A percentile compares a stretch with the other conserved stretches of the same genome.
Conservation (phyloP, 441 rosid species). For the Adansonia gregorii region DNA sequence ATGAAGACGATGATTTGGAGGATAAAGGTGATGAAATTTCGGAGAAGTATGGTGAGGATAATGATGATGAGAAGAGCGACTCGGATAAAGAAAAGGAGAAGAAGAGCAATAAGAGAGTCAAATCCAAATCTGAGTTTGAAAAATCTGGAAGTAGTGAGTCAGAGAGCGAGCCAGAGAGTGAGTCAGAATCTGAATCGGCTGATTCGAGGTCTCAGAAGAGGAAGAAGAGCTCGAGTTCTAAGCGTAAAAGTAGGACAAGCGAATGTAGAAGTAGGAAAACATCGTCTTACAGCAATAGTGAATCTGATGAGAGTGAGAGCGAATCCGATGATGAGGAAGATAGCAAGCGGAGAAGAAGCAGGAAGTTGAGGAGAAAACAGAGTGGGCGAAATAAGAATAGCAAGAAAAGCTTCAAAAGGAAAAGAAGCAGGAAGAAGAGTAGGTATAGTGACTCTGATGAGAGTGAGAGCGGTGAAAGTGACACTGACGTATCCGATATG, state of each 20-base stretch:
- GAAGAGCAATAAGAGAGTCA: background rate
- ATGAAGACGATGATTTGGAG: constrained; percentile 49
- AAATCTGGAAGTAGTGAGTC: constrained; percentile 14
- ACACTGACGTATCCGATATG: constrained; percentile 45
- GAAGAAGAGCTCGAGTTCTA: constrained; percentile 47
- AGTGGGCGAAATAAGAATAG: constrained; percentile 40
- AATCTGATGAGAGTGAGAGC: constrained; percentile 48
- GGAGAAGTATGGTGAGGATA: constrained; percentile 34
- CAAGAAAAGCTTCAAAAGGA: constrained; percentile 36
- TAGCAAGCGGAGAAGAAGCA: constrained; percentile 46
- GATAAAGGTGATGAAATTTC: constrained; percentile 45
- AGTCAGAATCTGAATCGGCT: constrained; percentile 50
- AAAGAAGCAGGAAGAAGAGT: constrained; percentile 42
- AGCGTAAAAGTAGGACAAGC: constrained; percentile 36
- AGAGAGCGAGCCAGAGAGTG: constrained; percentile 14
- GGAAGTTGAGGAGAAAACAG: constrained; percentile 45
- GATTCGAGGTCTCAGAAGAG: constrained; percentile 45
- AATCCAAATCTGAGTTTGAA: constrained; percentile 11
- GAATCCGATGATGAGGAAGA: constrained; percentile 54
- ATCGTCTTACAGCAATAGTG: constrained; percentile 39
- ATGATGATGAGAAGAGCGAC: constrained; percentile 38
- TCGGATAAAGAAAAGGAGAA: constrained; percentile 35
- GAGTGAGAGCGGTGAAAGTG: constrained; percentile 44
- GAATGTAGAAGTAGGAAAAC: constrained; percentile 43
- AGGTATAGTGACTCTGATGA: constrained; percentile 60